Evolutionary conservation across 768 basidiomycete genomes (phyloP), one percentile per base, ranked within the genome.

Genomic region (Lentinula sp.): DNA sequence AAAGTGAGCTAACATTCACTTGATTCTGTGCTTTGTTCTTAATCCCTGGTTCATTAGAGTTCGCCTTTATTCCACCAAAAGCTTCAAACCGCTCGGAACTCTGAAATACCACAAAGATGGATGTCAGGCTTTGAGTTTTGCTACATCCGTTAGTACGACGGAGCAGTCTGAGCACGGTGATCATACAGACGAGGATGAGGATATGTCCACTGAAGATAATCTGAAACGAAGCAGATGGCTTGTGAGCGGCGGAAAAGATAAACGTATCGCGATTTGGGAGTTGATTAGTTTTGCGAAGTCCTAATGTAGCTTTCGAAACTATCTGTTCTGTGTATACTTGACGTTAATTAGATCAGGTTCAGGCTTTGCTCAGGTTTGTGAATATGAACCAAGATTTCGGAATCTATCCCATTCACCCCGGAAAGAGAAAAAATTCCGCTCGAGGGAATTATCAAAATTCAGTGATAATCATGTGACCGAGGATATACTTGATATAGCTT

Each of bases 41-140:
- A 3, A 39, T 42, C 49, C 41, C 41, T 48, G 23, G 35, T 5
- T 15, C 41, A 1, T 32, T 68, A 97, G 93, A 61, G 78, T 95
- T 16, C 85, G 93, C 0, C 75, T 98, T 7, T 94, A 90, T 73
- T 90, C 93, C 0, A 87, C 91, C 2, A 87, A 85, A 65, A 80
- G 83, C 4, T 80, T 94, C 71, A 95, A 92, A 65, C 73, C 89
- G 0, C 86, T 99, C 6, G 96, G 96, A 5, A 89, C 88, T 4
- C 79, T 98, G 6, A 77, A 77, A 28, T 91, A 93, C 69, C 96
- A 98, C 76, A 90, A 91, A 64, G 79, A 81, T 8, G 82, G 80
- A 13, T 89, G 91, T 61, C 91, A 95, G 65, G 80, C 84, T 4
- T 66, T 97, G 18, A 79, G 84, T 3, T 98, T 98, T 68, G 86